Evolutionary conservation across 306 rosid species (phyloP).

Genomic region (Fragaria nilgerrensis): DNA sequence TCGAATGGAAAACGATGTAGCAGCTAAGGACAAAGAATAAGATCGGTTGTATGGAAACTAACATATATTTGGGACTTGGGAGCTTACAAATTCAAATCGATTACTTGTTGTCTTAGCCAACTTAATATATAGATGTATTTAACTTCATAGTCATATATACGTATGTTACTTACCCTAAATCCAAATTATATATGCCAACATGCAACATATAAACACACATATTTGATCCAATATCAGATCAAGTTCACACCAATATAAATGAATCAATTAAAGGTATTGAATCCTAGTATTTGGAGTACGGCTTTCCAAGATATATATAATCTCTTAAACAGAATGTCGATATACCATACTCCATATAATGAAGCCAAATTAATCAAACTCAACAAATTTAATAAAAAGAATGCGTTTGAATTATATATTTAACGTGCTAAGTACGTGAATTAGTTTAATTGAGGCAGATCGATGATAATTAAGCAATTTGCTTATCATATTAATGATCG

Average conservation of each 20-base stretch:
- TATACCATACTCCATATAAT: not conserved
- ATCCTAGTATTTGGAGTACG: not conserved
- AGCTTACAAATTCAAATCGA: not conserved
- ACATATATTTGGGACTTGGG: not conserved
- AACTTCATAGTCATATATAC: not conserved
- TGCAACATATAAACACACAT: not conserved
- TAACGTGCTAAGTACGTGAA: not conserved
- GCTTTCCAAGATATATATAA: not conserved
- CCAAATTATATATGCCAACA: not conserved
- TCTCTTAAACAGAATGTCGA: not conserved
- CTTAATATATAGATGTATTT: not conserved
- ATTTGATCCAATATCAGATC: not conserved
- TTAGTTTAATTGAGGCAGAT: not conserved
- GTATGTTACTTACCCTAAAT: not conserved
- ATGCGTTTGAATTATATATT: not conserved
- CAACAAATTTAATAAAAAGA: not conserved
- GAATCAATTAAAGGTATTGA: not conserved
- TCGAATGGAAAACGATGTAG: slow-evolving; percentile 12
- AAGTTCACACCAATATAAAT: not conserved
- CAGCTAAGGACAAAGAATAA: not conserved
- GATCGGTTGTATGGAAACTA: not conserved
- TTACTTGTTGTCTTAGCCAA: slow-evolving; percentile 6
- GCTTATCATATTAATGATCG: not conserved
- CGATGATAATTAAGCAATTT: not conserved
- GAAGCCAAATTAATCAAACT: not conserved